Evolutionary conservation across 2,329 filamentous ascomycete species (phyloP).

Genomic region (Fusarium brachygibbosum): DNA sequence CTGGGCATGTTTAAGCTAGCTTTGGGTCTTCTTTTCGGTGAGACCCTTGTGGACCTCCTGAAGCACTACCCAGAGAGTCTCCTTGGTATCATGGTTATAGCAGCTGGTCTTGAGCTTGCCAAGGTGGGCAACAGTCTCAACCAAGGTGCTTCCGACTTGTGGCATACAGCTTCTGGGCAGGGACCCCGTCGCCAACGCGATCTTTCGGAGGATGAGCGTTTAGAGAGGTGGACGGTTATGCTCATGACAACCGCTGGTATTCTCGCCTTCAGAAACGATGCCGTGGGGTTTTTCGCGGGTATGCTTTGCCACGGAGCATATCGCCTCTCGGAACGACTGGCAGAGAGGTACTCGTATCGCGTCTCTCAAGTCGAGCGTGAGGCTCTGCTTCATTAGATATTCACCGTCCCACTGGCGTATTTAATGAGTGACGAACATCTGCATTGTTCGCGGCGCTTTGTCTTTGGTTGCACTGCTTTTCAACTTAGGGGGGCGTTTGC

Average conservation of each 20-base stretch:
- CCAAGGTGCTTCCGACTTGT: constrained; percentile 72
- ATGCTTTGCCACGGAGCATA: constrained; percentile 83
- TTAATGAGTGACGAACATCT: not conserved
- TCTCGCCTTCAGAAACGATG: constrained; percentile 90
- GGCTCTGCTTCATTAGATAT: constrained; percentile 50
- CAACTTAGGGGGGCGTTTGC: not conserved
- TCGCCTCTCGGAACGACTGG: constrained; percentile 59
- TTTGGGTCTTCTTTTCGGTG: constrained; percentile 81
- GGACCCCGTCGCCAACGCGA: constrained; percentile 61
- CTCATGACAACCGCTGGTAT: constrained; percentile 86
- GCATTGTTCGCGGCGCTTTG: constrained; percentile 11
- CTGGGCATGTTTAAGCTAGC: constrained; percentile 82
- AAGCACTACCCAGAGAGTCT: constrained; percentile 80
- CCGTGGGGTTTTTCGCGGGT: constrained; percentile 85
- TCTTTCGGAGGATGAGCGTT: constrained; percentile 75
- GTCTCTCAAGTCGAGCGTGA: constrained; percentile 48
- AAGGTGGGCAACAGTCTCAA: constrained; percentile 89
- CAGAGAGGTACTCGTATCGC: constrained; percentile 53
- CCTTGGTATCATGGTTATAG: constrained; percentile 89
- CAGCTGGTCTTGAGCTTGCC: constrained; percentile 87
- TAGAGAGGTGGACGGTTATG: constrained; percentile 89
- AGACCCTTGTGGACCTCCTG: constrained; percentile 79
- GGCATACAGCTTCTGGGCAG: constrained; percentile 64
- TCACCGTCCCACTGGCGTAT: not conserved
- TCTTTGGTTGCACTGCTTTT: not conserved